Conservation (phyloP, 148 eudicot genomes). For the Camellia granthamiana region DNA sequence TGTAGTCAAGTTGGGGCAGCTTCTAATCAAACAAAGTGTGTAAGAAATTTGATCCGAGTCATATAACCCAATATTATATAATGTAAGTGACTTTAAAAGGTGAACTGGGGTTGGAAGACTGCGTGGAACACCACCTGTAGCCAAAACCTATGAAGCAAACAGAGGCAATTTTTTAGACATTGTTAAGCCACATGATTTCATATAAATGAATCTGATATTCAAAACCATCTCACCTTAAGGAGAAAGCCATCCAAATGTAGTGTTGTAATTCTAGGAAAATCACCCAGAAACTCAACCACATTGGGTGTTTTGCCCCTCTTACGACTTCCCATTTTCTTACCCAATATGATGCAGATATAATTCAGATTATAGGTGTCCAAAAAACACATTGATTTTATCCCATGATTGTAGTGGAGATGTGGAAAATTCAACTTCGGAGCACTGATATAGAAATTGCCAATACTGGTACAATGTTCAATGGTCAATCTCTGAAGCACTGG, state of each 20-base stretch:
- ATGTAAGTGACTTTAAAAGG: not conserved
- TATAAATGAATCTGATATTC: not conserved
- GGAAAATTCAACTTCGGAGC: not conserved
- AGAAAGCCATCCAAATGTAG: not conserved
- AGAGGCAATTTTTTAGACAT: no score
- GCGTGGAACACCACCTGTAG: slow-evolving; percentile 1
- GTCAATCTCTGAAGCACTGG: not conserved
- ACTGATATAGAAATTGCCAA: not conserved
- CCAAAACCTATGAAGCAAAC: slow-evolving; percentile 2
- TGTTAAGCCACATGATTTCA: not conserved
- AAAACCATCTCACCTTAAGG: not conserved
- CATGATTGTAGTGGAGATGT: rapidly evolving
- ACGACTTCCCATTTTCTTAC: not conserved
- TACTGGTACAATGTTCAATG: not conserved
- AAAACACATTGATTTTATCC: not conserved
- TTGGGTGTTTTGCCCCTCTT: not conserved
- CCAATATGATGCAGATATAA: not conserved
- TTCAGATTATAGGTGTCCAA: not conserved
- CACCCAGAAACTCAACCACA: not conserved
- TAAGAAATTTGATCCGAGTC: not conserved
- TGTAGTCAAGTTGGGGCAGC: not conserved
- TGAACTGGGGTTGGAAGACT: not conserved
- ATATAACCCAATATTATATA: not conserved
- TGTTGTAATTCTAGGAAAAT: not conserved
- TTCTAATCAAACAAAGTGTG: slow-evolving; percentile 1